Base-by-base conservation (phyloP, 108 stramenopile genomes). In the Bacterosira constricta region DNA sequence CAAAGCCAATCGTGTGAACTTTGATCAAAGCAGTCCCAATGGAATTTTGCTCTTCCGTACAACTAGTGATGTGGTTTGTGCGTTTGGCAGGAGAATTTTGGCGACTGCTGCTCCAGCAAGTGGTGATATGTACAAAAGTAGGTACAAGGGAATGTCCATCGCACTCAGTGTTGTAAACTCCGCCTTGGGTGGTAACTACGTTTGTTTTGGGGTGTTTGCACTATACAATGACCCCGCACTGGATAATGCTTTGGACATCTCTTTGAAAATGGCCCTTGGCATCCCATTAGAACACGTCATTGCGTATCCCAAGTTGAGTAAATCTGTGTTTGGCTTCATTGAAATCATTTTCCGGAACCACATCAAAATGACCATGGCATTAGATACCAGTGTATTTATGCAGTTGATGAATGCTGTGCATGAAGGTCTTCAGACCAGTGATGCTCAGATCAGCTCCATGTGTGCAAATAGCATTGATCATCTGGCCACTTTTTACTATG, bases 41-140 rank as follows among this genome's bases (percentile, higher is more conserved):
- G 98, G 98, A n/a, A 98, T 99, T 62, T 84, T 99, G 29, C 89
- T 99, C 4, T 99, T 99, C 83, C 93, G 96, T 9, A 85, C 85
- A 44, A 95, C 94, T 21, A 94, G 93, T 66, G 91, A 96, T 84
- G 94, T 97, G 11, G 85, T 97, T 21, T 96, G 94, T 73, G 94
- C 96, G 26, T 97, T 90, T 76, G 96, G 94, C 31, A 76, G 88
- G 23, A 82, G 87, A 47, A 58, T 91, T 15, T 52, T 96, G 66
- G 78, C 86, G 3, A 66, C 71, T 10, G 82, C 91, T 34, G 71
- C 71, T 23, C 81, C 86, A 44, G 26, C 77, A 8, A 50, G 50
- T 34, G 84, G 82, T n/a, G 90, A 84, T 73, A 75, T 97, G 38
- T 99, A 98, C 89, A 91, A 95, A 73, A 78, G 86, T 69, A 90